phyloP scores from a whole-genome alignment of 75 land plant species.

The Gnetum montanum region DNA sequence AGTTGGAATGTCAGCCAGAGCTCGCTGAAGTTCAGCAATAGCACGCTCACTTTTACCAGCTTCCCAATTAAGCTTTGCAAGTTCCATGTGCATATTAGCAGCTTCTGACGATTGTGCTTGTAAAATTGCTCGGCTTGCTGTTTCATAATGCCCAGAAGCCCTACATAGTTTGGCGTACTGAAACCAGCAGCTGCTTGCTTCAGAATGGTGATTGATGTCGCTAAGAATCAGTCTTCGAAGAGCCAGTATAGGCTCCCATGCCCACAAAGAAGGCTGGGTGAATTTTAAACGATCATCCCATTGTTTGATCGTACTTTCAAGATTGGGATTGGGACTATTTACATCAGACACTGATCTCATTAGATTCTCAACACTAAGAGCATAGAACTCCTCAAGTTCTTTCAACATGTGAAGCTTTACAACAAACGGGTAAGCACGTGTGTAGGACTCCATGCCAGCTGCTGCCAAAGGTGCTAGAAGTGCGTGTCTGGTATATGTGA shows the following conservation, averaged over 20 bases:
- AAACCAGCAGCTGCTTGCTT: constrained; percentile 92
- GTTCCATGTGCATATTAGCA: constrained; percentile 86
- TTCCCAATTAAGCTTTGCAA: constrained; percentile 86
- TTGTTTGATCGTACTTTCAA: constrained; percentile 38
- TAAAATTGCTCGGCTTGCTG: constrained; percentile 83
- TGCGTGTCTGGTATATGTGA: constrained; percentile 79
- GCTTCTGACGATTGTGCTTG: constrained; percentile 92
- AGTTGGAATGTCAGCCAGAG: constrained; percentile 61
- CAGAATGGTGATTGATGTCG: constrained; percentile 51
- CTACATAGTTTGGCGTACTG: constrained; percentile 98
- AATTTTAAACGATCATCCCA: constrained; percentile 78
- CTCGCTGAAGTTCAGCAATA: constrained; percentile 85
- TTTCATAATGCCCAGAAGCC: constrained; percentile 92
- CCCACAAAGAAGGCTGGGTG: constrained; percentile 91
- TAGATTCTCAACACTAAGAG: constrained; percentile 36
- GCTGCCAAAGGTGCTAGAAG: constrained; percentile 90
- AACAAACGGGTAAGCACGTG: constrained; percentile 87
- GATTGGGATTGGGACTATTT: constrained; percentile 19
- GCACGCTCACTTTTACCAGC: constrained; percentile 78
- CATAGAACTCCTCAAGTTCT: constrained; percentile 84
- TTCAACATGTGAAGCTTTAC: constrained; percentile 92
- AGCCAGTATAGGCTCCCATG: constrained; percentile 92
- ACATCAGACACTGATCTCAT: constrained; percentile 24
- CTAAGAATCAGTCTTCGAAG: constrained; percentile 76
- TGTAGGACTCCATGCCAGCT: constrained; percentile 99